Evolutionary conservation across 495 filamentous ascomycete species (phyloP), one percentile per base, ranked within the genome.

Genomic region (Aspergillus nanangensis): DNA sequence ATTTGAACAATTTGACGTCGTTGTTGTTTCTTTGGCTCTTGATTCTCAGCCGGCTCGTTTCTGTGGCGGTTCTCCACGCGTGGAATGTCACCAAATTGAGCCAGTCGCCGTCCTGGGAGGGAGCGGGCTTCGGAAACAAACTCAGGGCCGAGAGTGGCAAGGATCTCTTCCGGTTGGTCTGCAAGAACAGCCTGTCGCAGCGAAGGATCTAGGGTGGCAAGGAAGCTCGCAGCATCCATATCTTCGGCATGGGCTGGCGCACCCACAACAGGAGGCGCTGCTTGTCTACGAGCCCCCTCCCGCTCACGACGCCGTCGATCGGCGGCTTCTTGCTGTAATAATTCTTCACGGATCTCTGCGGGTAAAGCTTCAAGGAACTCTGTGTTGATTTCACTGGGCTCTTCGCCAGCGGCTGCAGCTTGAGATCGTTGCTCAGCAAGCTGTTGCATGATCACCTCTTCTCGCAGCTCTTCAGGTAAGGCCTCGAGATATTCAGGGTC

Each of bases 361-460:
- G 93, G 93, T 36, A 99, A 72, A 8, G 94, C 93, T 50, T 95
- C 87, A 19, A 99, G 73, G 65, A 99, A 99, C 54, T 99, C 93
- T 52, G 84, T 85, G 64, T 87, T 90, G 49, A 95, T 91, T 57
- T 94, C 90, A 13, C 77, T 85, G 2, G 90, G 86, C 57, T 88
- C 82, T 60, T 94, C 86, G 24, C 89, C 91, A 33, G 85, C 79
- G 46, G 87, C 84, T 13, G 81, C 79, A 48, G 87, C 87, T 63
- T 90, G 79, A 5, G 85, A 83, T 53, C 93, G 84, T 41, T 92
- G 81, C 41, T 92, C 81, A 35, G 84, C 84, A 50, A 94, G 72
- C 43, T 95, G 88, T 36, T 87, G 80, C 66, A 90, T 88, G 31
- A 99, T 84, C 21, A 96, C 93, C 59, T 99, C 93, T 63, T 97